Evolutionary conservation across 495 filamentous ascomycete genomes (phyloP), one percentile per base, ranked within the genome.

Genomic region (Podospora didyma): DNA sequence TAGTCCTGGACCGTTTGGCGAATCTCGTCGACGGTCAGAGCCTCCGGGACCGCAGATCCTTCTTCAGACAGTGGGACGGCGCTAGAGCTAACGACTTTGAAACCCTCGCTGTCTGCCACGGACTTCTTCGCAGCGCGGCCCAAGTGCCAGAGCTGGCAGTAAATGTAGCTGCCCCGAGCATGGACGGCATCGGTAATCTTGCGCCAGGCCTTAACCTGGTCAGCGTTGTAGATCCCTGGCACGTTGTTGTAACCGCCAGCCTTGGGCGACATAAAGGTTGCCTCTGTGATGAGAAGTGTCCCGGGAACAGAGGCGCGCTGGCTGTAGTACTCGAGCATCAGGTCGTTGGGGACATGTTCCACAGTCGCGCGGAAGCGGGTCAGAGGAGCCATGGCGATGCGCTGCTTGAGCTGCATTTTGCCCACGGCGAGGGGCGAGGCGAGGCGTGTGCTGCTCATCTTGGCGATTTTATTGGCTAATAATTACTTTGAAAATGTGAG

Each of bases 231-330:
- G 68, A 92, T 86, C 2, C 85, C 86, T 0, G 88, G 86, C 0
- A 76, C 76, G 65, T 87, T 82, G 47, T 61, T 45, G 65, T 74
- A 82, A 34, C 83, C 79, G 52, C 69, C 63, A 24, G 82, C 79
- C 48, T 67, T 62, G 2, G 78, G 68, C 7, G 84, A 76, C 62
- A 90, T 83, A 58, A 84, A 77, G 19, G 86, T 84, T 2, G 75
- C 86, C 70, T 92, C 88, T 17, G 77, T 79, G 61, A 89, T 79
- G 48, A 87, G 64, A 10, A 88, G 75, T 16, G 82, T 86, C n/a
- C 85, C 84, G 0, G 80, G 76, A 10, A 74, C 65, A 31, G 76
- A 78, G 52, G 78, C 82, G 45, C 86, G 78, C 57, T 89, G 86
- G 10, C 58, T 54, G 73, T 89, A 89, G 76, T 89, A 87, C 50